phyloP scores from a whole-genome alignment of 768 basidiomycete genomes.

The Boletus coccyginus region DNA sequence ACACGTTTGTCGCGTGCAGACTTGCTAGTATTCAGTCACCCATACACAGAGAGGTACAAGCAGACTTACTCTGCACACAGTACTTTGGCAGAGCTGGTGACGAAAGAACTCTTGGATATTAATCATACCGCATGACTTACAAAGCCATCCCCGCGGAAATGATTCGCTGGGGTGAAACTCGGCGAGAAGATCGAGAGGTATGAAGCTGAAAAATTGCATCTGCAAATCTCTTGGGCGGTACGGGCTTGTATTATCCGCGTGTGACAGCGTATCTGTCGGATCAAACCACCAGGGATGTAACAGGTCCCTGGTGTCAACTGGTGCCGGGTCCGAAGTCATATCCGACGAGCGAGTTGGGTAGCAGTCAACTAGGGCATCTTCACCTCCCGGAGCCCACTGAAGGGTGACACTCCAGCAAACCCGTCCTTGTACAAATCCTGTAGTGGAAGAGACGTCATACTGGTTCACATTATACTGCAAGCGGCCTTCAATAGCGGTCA shows the following conservation, averaged over 20 bases:
- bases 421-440: constrained; percentile 23
- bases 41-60: neutral
- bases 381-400: constrained; percentile 50
- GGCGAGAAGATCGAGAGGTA: constrained; percentile 32
- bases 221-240: constrained; percentile 22
- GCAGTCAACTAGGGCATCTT: constrained; percentile 32
- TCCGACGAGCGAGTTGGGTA: neutral
- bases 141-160: constrained; percentile 50
- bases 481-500: neutral
- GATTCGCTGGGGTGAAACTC: constrained; percentile 30
- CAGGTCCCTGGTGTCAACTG: neutral
- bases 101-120: constrained; percentile 46
- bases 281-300: constrained; percentile 24
- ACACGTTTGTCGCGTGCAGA: neutral
- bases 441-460: neutral
- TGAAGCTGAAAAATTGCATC: constrained; percentile 26
- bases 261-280: constrained; percentile 2
- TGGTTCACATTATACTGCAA: constrained; percentile 16
- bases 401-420: constrained; percentile 48
- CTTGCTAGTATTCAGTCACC: constrained; percentile 16
- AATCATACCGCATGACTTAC: constrained; percentile 45
- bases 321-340: neutral
- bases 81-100: constrained; percentile 44
- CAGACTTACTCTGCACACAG: constrained; percentile 37
- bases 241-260: constrained; percentile 13